These are phyloP conservation scores for Arthrobotrys pseudoclavata DNA, from an alignment of 2,329 filamentous ascomycete genomes.

Conservation along the genomic window DNA sequence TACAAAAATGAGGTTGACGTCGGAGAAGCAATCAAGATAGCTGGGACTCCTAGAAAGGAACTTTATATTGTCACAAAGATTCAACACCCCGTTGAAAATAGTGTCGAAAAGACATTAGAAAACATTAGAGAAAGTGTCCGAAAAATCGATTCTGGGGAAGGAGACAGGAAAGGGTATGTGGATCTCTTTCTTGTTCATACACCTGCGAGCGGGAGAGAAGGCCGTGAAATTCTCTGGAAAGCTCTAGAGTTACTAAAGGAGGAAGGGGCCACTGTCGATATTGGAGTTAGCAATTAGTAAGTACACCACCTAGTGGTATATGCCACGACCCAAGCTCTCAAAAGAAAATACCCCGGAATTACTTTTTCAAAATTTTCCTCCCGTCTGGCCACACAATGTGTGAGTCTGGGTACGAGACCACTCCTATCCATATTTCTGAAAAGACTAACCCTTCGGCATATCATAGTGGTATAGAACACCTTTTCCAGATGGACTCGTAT, in stretches of 20 bases:
- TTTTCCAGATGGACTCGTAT: conserved; percentile 38
- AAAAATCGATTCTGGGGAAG: conserved; percentile 71
- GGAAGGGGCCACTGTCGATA: conserved; percentile 74
- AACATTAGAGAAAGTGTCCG: conserved; percentile 73
- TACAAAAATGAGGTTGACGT: conserved; percentile 79
- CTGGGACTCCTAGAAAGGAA: conserved; percentile 72
- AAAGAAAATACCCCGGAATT: too few relatives aligned
- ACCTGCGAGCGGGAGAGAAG: conserved; percentile 71
- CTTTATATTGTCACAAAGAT: conserved; percentile 81
- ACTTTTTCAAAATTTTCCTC: too few relatives aligned
- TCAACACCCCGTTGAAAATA: conserved; percentile 69
- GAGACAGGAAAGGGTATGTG: conserved; percentile 72
- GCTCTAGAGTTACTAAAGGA: conserved; percentile 75
- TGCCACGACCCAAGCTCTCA: too few relatives aligned
- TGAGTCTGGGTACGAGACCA: too few relatives aligned
- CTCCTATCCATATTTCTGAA: neutral
- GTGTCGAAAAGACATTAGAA: conserved; percentile 73
- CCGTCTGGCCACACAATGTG: too few relatives aligned
- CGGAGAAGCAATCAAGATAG: conserved; percentile 74
- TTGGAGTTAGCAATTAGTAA: conserved; percentile 79
- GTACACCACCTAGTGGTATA: conserved; percentile 11
- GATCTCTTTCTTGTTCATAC: conserved; percentile 80
- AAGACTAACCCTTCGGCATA: neutral
- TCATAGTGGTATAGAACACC: conserved; percentile 32
- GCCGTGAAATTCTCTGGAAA: conserved; percentile 75